phyloP scores from a whole-genome alignment of 163 green algal genomes.

The Volvox carteri region DNA sequence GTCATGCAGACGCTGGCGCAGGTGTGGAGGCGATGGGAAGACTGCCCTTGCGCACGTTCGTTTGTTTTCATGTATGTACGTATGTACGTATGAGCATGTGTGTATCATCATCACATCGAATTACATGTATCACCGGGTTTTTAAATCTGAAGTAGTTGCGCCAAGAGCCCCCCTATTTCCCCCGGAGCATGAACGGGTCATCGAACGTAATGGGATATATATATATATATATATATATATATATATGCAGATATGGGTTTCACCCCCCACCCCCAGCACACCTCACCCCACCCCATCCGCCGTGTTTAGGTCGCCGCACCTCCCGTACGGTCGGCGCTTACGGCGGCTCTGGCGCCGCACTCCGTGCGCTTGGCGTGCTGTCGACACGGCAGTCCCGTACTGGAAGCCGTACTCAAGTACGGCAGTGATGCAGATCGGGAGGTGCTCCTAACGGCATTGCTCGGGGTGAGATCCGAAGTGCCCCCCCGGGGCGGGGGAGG shows the following conservation, averaged over 20 bases:
- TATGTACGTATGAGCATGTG: background rate
- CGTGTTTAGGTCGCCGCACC: conserved; percentile 20
- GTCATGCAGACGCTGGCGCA: conserved; percentile 48
- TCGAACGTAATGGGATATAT: background rate
- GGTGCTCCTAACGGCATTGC: conserved; percentile 17
- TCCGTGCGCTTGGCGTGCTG: conserved; percentile 37
- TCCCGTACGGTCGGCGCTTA: background rate
- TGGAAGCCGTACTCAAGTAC: conserved; percentile 56
- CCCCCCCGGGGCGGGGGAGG: no score
- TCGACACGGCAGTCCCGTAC: conserved; percentile 49
- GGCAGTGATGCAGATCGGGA: conserved; percentile 36
- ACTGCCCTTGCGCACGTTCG: no score
- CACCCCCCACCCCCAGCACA: background rate
- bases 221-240: no score
- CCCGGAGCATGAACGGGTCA: background rate
- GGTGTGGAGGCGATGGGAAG: background rate
- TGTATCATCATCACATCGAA: background rate
- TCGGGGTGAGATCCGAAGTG: background rate
- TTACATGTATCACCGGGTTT: background rate
- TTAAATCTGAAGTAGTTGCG: background rate
- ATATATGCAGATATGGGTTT: background rate
- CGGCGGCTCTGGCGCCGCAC: background rate
- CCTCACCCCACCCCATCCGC: background rate
- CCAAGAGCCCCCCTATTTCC: background rate
- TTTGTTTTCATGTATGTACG: no score